Evolutionary conservation across 176 grass and related monocot species (phyloP).

Genomic region (Metroxylon sagu): DNA sequence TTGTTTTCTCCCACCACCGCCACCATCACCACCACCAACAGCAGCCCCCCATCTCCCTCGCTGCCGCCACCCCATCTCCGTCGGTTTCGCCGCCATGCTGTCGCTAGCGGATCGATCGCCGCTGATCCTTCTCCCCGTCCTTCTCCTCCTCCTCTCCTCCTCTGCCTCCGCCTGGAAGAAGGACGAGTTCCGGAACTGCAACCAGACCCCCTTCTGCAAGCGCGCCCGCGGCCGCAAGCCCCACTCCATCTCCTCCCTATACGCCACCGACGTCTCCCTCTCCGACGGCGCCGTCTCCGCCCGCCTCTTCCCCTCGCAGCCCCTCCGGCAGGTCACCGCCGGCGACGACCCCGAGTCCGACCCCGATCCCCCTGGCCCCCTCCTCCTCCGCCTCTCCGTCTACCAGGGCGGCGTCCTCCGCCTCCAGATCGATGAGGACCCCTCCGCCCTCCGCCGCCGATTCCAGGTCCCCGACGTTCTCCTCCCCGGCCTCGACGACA

Average conservation of each 20-base stretch:
- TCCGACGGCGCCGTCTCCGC: slow-evolving; percentile 56
- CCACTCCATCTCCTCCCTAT: slow-evolving; percentile 67
- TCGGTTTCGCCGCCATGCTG: neutral
- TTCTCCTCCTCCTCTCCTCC: slow-evolving; percentile 21
- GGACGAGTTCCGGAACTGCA: slow-evolving; percentile 90
- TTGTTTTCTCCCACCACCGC: too few species aligned
- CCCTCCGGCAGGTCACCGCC: neutral
- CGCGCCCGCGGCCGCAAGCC: slow-evolving; percentile 53
- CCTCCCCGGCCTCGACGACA: slow-evolving; percentile 50
- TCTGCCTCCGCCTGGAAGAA: slow-evolving; percentile 68
- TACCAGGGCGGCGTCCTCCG: slow-evolving; percentile 46
- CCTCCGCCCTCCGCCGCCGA: slow-evolving; percentile 35
- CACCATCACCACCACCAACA: too few species aligned
- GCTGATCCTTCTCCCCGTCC: slow-evolving; percentile 10
- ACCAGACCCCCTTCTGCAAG: slow-evolving; percentile 96
- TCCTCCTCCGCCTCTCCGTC: slow-evolving; percentile 70
- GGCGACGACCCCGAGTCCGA: neutral
- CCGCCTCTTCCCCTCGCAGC: slow-evolving; percentile 28
- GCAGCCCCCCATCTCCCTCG: neutral
- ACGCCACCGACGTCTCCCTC: slow-evolving; percentile 37
- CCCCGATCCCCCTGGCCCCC: slow-evolving; percentile 14
- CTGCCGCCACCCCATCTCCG: neutral
- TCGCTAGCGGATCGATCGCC: neutral
- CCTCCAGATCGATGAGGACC: slow-evolving; percentile 87
- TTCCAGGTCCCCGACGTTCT: slow-evolving; percentile 85